phyloP scores from a whole-genome alignment of 2,329 filamentous ascomycete genomes.

The Fusarium pilosicola region DNA sequence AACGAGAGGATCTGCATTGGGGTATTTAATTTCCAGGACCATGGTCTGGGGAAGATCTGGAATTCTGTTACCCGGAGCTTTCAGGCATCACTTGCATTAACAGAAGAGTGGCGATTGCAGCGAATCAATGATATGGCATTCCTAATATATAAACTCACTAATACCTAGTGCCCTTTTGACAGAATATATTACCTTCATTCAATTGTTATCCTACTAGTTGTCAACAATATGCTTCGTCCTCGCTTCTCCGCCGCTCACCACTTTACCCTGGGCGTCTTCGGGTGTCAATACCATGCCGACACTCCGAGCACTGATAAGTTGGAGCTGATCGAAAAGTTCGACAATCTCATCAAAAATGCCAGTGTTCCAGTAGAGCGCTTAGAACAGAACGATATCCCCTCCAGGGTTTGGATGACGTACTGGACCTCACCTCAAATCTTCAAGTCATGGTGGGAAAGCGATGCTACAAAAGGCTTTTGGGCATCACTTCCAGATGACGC shows the following conservation, averaged over 20 bases:
- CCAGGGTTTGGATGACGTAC: neutral
- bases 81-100: accelerated
- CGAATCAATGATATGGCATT: neutral
- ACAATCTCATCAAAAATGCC: neutral
- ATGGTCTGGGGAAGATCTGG: neutral
- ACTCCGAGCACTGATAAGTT: neutral
- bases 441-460: neutral
- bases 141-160: neutral
- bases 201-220: accelerated
- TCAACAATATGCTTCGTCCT: neutral
- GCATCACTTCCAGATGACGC: neutral
- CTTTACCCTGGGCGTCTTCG: neutral
- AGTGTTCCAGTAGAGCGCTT: neutral
- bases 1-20: neutral
- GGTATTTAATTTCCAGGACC: neutral
- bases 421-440: neutral
- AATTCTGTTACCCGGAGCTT: neutral
- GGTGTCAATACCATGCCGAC: neutral
- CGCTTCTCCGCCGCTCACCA: neutral
- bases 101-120: neutral
- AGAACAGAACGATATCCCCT: neutral
- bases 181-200: accelerated
- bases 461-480: neutral
- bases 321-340: neutral
- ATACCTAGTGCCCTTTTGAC: accelerated